Evolutionary conservation across 1,139 yeast species (phyloP), one percentile per base, ranked within the genome.

Genomic region (Protomyces lactucae-debilis): DNA sequence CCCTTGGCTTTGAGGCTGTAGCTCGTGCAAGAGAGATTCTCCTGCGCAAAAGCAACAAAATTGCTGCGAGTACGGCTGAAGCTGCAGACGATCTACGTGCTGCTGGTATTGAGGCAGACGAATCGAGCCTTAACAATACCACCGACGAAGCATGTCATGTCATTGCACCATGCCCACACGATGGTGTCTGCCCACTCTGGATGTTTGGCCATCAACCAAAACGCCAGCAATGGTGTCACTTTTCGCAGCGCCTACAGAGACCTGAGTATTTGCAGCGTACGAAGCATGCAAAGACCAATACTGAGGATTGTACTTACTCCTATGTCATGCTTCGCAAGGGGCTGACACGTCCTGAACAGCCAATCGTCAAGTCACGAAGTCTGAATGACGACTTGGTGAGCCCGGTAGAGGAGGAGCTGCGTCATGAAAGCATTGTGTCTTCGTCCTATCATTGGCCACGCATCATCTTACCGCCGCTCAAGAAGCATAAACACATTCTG

Each of bases 131-230:
- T 9, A 28, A 28, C 32, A 55, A 51, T 16, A 43, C 48, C 5
- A 6, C 48, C 16, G 54, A 57, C 46, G 52, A 37, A 28, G 48
- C 55, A 23, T 63, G 74, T 48, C 69, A 69, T 63, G 80, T 92
- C 10, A 72, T 93, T 37, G 97, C 97, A 0, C 99, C 99, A 3
- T 93, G 98, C 73, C 77, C 95, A 0, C 98, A 93, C 73, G 97
- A 91, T 71, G 83, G 86, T 36, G 82, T 79, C 70, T 92, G 98
- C 72, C 98, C 99, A 0, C 77, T 93, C 64, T 97, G 91, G 73
- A 55, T 63, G 37, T 65, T 60, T 56, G 80, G 85, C 39, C 85
- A 86, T 14, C 87, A 86, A 67, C 90, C 92, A 5, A 84, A 84
- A 53, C 85, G 80, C 69, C 87, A 86, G 55, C 71, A 70, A 48